Base-by-base conservation (phyloP, 768 basidiomycete species). In the Tremella yokohamensis region DNA sequence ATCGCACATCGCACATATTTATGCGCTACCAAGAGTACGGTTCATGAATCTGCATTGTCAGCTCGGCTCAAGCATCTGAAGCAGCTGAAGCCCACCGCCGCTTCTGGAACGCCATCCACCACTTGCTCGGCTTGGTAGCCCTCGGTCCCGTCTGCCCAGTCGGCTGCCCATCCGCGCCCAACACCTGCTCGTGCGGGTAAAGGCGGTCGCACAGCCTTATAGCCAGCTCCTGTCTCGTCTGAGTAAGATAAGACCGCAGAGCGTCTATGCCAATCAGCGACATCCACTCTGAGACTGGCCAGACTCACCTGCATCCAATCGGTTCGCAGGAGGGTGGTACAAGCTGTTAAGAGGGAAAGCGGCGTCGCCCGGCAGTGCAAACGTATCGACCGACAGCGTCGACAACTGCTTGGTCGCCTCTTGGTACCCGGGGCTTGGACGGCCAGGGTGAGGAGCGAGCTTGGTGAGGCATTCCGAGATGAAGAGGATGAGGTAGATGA, bases 21-120 rank as follows among this genome's bases (percentile, higher is more conserved):
- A 68, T 22, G 63, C 66, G 22, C 54, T 51, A 22, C 66, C 64
- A n/a, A 72, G 56, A 49, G 58, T 59, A 51, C 70, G 29, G 24
- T 63, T 64, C 70, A 72, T 72, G 57, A 72, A 72, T 49, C 70
- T 72, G 44, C 13, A 11, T 8, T 18, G 15, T 56, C 50, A 56
- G 53, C 52, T 29, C 47, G n/a, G 9, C 40, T 40, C 16, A 48
- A n/a, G 40, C 3, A 12, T 37, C 6, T 29, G 49, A 25, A 45
- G n/a, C 16, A 54, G 53, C 19, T 29, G 54, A 12, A 25, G 55
- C 74, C 62, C 54, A 74, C 73, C 77, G 84, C 73, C 93, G 84
- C 83, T 96, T 97, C 78, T 93, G 91, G 85, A 98, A 99, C 19
- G 89, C 88, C 90, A 97, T 94, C 96, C 96, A 99, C 96, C 96